Evolutionary conservation across 2,329 filamentous ascomycete species (phyloP).

Genomic region (Phyllosticta paracitricarpa): DNA sequence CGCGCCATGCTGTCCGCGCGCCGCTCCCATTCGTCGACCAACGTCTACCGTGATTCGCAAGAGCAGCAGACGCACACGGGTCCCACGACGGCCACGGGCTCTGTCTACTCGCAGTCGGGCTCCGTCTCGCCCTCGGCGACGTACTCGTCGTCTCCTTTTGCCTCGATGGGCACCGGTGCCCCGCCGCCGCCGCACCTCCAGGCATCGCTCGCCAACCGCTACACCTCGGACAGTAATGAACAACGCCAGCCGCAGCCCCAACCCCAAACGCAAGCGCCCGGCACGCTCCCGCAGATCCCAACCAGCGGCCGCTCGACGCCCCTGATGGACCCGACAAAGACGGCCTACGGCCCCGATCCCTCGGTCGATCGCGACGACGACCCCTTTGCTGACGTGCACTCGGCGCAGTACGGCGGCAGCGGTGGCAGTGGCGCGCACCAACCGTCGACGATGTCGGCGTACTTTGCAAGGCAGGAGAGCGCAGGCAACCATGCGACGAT

Average conservation of each 20-base stretch:
- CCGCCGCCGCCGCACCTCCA: slow-evolving; percentile 1
- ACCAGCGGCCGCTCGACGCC: not conserved
- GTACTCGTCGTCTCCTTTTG: not conserved
- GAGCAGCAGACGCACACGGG: slow-evolving; percentile 9
- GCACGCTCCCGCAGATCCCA: slow-evolving; percentile 2
- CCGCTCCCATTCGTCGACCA: slow-evolving; percentile 21
- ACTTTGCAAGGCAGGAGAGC: slow-evolving; percentile 34
- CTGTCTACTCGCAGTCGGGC: not conserved
- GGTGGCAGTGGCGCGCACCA: slow-evolving; percentile 9
- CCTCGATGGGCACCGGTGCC: not conserved
- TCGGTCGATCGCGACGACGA: slow-evolving; percentile 20
- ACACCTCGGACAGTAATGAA: not conserved
- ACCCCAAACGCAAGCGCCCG: slow-evolving; percentile 9
- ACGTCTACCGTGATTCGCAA: not conserved
- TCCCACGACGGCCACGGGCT: slow-evolving; percentile 3
- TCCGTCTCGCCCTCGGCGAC: not conserved
- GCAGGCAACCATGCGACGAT: slow-evolving; percentile 35
- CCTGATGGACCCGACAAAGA: not conserved
- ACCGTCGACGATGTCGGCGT: slow-evolving; percentile 26
- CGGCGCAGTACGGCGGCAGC: slow-evolving; percentile 1
- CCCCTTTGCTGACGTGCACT: slow-evolving; percentile 34
- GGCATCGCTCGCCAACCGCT: not conserved
- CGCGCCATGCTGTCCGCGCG: slow-evolving; percentile 58
- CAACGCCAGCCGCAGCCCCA: slow-evolving; percentile 5
- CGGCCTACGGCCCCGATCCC: not conserved